Conservation (phyloP, 768 basidiomycete species). For the Lactarius akahatsu region DNA sequence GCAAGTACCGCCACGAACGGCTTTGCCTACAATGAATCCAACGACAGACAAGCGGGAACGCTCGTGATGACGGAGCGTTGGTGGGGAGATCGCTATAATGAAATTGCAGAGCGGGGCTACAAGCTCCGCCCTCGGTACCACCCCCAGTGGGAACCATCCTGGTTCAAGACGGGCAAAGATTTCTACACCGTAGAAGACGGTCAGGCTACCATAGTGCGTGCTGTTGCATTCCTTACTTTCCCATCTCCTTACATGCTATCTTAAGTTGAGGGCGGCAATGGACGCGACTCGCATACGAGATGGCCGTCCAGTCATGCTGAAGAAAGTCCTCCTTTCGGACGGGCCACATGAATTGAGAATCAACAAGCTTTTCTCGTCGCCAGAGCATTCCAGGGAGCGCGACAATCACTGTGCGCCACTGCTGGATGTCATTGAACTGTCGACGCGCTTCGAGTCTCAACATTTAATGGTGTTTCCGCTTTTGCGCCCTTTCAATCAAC, state of each 20-base stretch:
- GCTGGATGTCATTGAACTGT: conserved; percentile 29
- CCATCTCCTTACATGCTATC: background rate
- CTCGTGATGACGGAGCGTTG: conserved; percentile 21
- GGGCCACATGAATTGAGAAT: conserved; percentile 19
- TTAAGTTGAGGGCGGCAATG: conserved; percentile 21
- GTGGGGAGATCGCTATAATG: conserved; percentile 17
- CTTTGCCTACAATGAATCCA: background rate
- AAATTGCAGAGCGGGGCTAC: conserved; percentile 10
- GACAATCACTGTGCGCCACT: conserved; percentile 34
- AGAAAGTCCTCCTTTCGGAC: conserved; percentile 8
- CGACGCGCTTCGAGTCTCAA: conserved; percentile 10
- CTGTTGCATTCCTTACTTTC: background rate
- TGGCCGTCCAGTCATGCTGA: conserved; percentile 19
- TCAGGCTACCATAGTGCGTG: conserved; percentile 19
- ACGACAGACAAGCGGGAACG: conserved; percentile 5
- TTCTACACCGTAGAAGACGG: conserved; percentile 22
- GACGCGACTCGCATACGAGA: conserved; percentile 17
- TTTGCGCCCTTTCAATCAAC: conserved; percentile 33
- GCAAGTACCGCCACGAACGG: background rate
- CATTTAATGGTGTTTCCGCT: conserved; percentile 40
- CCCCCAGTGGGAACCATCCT: conserved; percentile 21
- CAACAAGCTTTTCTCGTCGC: conserved; percentile 20
- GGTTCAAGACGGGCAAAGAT: conserved; percentile 12
- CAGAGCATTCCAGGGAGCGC: conserved; percentile 30
- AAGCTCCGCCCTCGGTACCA: conserved; percentile 24